Base-by-base conservation (phyloP, 441 rosid genomes). In the Melianthus villosus region DNA sequence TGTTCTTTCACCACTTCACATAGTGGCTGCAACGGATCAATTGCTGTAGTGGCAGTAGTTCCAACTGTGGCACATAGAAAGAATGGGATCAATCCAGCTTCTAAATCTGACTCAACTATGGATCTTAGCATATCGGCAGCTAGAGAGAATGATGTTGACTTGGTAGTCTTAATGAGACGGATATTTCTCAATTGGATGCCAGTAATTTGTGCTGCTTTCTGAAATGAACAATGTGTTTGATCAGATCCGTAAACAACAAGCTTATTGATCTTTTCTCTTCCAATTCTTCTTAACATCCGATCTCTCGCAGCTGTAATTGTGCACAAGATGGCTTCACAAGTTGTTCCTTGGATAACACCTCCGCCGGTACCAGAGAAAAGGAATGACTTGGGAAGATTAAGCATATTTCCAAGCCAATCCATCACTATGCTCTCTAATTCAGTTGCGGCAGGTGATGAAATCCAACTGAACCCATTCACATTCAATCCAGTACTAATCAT, bases 331-430 rank as follows among this genome's bases (percentile, higher is more conserved):
- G 93, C 84, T 69, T 85, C 96, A 67, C 92, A 72, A 34, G 76
- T 92, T 6, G 96, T 82, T 19, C 77, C 96, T 56, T 82, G 92
- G 39, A 86, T 77, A 51, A 82, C 94, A 28, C 92, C 96, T 44
- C 93, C 92, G 27, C 93, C 91, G 40, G 54, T 52, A 75, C 93
- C 87, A 15, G 67, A 25, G 8, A 91, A 81, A 51, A 73, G 87
- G 56, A 85, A 85, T 4, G 72, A 60, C 35, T 67, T 44, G 7
- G 94, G 96, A 7, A 85, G 75, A 50, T 66, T 67, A 41, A 85
- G 74, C 53, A 79, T 40, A 46, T 82, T 77, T 16, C 69, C 92
- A 48, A 85, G 87, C 96, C 96, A 85, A 49, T 79, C 93, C 11
- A 85, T 63, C 50, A 85, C 87, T 30, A 85, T 71, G 62, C 62